Base-by-base conservation (phyloP, 2,329 filamentous ascomycete genomes). In the Ilyonectria mors-panacis region DNA sequence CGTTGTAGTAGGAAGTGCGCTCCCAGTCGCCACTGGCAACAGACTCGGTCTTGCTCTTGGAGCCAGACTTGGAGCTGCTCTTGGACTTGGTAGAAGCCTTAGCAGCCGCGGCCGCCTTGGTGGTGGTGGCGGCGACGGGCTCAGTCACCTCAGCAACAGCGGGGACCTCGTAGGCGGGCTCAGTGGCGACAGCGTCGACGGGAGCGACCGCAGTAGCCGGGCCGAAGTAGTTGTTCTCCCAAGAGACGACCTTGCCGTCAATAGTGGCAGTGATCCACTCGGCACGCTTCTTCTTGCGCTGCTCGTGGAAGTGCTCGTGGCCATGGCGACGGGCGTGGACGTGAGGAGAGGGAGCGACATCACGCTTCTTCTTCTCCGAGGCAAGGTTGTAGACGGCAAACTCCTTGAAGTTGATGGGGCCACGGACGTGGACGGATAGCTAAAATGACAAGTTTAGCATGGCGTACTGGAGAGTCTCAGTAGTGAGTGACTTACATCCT, bases 341-440 rank as follows among this genome's bases (percentile, higher is more conserved):
- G 45, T 75, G 74, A 51, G 73, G 70, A 19, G 74, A 76, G 13
- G 74, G 73, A 19, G 37, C 59, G 42, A 67, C 60, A n/a, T 75
- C 66, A 21, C 73, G 71, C 55, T 78, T 78, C 74, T 78, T 76
- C 54, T 75, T 71, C 39, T 70, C 76, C 26, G 76, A 70, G 23
- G 82, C 82, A n/a, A 88, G 85, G 51, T 84, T 86, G 79, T 94
- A 95, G 61, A 90, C 89, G 12, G 92, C 93, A 61, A 94, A 85
- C 71, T 93, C 86, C 76, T 89, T 89, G 35, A 95, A 77, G 44
- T 87, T 81, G 72, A 93, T 78, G 1, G 93, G 92, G 3, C 93
- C 93, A 72, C 92, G 90, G 76, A 94, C 85, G 78, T 94, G 91
- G 68, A 93, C 80, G 1, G 92, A 93, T 33, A 94, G 84, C 92